Evolutionary conservation across 1,284 basidiomycete species (phyloP).

Genomic region (Ustilago sp.): DNA sequence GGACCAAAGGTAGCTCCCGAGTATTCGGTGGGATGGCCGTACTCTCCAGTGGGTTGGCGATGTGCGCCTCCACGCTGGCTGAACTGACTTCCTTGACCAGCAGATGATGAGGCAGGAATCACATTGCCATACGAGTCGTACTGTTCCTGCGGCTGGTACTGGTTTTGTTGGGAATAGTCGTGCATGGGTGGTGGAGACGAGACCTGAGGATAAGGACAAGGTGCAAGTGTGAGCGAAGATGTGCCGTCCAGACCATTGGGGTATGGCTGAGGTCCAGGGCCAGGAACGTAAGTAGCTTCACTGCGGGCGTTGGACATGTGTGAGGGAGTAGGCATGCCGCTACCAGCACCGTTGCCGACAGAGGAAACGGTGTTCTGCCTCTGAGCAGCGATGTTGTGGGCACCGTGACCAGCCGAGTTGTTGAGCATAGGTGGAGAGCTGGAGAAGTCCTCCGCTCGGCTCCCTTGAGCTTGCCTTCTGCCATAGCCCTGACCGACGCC

Average conservation of each 20-base stretch:
- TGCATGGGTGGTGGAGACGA: slow-evolving; percentile 35
- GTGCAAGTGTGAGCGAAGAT: slow-evolving; percentile 25
- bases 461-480: slow-evolving; percentile 33
- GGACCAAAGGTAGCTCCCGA: slow-evolving; percentile 49
- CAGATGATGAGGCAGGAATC: slow-evolving; percentile 13
- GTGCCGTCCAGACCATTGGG: slow-evolving; percentile 40
- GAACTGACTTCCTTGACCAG: slow-evolving; percentile 24
- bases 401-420: slow-evolving; percentile 53
- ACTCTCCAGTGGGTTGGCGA: slow-evolving; percentile 46
- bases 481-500: slow-evolving; percentile 61
- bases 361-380: slow-evolving; percentile 31
- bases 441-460: slow-evolving; percentile 28
- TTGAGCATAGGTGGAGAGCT: slow-evolving; percentile 42
- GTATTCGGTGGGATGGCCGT: slow-evolving; percentile 52
- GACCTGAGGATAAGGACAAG: slow-evolving; percentile 39
- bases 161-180: slow-evolving; percentile 21
- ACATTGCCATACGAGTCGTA: slow-evolving; percentile 42
- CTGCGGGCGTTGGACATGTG: slow-evolving; percentile 21
- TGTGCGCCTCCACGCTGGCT: slow-evolving; percentile 18
- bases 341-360: slow-evolving; percentile 9
- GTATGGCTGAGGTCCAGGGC: slow-evolving; percentile 58
- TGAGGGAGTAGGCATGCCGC: slow-evolving; percentile 14
- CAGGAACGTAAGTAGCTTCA: slow-evolving; percentile 48
- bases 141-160: slow-evolving; percentile 21
- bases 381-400: slow-evolving; percentile 28